phyloP scores from a whole-genome alignment of 2,329 filamentous ascomycete genomes.

The Microcyclosporella mali region DNA sequence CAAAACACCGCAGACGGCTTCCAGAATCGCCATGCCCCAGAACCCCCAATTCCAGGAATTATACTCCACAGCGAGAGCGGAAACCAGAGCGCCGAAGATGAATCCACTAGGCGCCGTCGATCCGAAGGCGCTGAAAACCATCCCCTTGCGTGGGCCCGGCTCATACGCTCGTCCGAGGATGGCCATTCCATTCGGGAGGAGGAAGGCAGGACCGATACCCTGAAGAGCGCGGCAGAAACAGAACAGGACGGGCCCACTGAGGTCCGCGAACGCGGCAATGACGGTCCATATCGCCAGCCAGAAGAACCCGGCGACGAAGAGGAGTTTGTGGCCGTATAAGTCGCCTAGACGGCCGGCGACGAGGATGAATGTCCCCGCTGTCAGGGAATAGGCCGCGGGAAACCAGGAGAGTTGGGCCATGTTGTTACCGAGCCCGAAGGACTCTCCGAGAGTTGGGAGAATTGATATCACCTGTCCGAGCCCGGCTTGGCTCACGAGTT shows the following conservation, averaged over 20 bases:
- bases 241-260: constrained; percentile 29
- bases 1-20: constrained; percentile 40
- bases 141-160: constrained; percentile 33
- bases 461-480: constrained; percentile 32
- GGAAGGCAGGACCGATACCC: constrained; percentile 34
- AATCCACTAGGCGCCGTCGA: constrained; percentile 52
- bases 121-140: constrained; percentile 40
- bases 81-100: constrained; percentile 56
- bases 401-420: constrained; percentile 40
- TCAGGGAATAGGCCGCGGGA: constrained; percentile 36
- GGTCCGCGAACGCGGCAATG: constrained; percentile 30
- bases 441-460: constrained; percentile 42
- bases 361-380: constrained; percentile 40
- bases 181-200: constrained; percentile 29
- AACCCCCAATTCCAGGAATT: constrained; percentile 62
- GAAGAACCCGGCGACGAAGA: constrained; percentile 54
- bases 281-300: constrained; percentile 36
- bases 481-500: constrained; percentile 25
- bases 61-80: constrained; percentile 52
- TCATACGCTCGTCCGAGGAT: constrained; percentile 32
- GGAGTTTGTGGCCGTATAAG: constrained; percentile 33
- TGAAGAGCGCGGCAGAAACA: constrained; percentile 33
- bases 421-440: no score
- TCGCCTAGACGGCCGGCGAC: constrained; percentile 39
- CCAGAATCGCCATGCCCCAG: constrained; percentile 55